phyloP scores from a whole-genome alignment of 805 yeast species.

The Scheffersomyces lignosus region DNA sequence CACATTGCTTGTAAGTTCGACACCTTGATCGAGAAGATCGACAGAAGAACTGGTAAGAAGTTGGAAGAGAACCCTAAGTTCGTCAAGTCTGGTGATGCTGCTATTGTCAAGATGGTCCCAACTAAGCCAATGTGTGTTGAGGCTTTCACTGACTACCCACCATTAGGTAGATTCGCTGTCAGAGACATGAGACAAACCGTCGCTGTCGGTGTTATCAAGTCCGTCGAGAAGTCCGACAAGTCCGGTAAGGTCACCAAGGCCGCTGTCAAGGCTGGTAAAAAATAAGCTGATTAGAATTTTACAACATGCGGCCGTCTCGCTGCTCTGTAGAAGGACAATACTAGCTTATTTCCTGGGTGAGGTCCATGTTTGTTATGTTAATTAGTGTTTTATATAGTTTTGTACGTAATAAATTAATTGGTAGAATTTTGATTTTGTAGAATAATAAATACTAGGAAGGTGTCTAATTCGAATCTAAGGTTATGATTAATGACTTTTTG shows the following conservation, averaged over 20 bases:
- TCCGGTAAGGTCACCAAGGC: conserved; percentile 97
- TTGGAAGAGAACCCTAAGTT: conserved; percentile 33
- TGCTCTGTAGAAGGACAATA: no score
- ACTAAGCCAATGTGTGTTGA: conserved; percentile 47
- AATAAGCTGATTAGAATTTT: conserved; percentile 47
- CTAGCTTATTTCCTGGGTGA: no score
- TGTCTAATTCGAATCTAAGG: no score
- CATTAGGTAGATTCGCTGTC: conserved; percentile 59
- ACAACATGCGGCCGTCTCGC: no score
- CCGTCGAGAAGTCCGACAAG: conserved; percentile 81
- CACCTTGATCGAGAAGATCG: conserved; percentile 77
- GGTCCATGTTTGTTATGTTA: no score
- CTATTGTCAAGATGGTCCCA: conserved; percentile 44
- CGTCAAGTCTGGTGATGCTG: conserved; percentile 41
- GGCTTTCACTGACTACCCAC: conserved; percentile 46
- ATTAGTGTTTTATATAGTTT: no score
- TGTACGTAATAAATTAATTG: no score
- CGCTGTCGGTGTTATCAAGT: conserved; percentile 98
- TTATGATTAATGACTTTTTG: no score
- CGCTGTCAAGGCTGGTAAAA: conserved; percentile 79
- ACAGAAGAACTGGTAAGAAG: conserved; percentile 62
- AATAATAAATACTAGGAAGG: not conserved
- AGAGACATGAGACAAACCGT: conserved; percentile 99
- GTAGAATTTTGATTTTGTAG: no score
- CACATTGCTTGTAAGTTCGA: conserved; percentile 90